phyloP scores from a whole-genome alignment of 192 early-diverging fungal species.

The Lunasporangiospora selenospora region DNA sequence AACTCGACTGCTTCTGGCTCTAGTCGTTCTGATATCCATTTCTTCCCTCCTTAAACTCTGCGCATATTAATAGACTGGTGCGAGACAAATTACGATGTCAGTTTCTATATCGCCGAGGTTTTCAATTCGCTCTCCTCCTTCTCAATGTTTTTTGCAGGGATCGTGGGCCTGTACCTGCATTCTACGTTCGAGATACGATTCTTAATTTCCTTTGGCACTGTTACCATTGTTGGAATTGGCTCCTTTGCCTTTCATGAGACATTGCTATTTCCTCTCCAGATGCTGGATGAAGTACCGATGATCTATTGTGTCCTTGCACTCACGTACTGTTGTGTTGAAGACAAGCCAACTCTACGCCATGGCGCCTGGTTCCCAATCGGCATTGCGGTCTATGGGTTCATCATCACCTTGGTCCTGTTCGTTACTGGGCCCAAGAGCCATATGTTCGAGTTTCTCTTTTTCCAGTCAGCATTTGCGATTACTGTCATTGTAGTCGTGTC shows the following conservation, averaged over 20 bases:
- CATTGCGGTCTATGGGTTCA: conserved; percentile 39
- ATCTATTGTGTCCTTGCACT: conserved; percentile 30
- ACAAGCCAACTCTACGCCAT: conserved; percentile 29
- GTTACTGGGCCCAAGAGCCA: conserved; percentile 27
- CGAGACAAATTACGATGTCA: conserved; percentile 70
- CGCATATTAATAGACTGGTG: conserved; percentile 68
- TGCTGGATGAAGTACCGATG: conserved; percentile 48
- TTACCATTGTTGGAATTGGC: conserved; percentile 34
- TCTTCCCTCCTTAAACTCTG: too few species aligned
- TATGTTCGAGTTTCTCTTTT: conserved; percentile 31
- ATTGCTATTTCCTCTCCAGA: conserved; percentile 31
- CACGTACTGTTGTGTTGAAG: conserved; percentile 42
- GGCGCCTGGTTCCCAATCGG: conserved; percentile 44
- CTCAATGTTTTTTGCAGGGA: conserved; percentile 45
- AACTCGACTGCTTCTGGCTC: too few species aligned
- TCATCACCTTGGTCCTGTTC: conserved; percentile 32
- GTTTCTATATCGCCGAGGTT: conserved; percentile 72
- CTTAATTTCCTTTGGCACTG: conserved; percentile 33
- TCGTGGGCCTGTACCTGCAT: conserved; percentile 34
- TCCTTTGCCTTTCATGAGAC: conserved; percentile 46
- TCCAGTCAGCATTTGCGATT: conserved; percentile 38
- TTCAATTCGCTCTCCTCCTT: conserved; percentile 66
- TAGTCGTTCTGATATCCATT: too few species aligned
- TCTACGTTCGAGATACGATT: conserved; percentile 39
- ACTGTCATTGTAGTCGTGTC: conserved; percentile 25